Evolutionary conservation across 192 early-diverging fungal genomes (phyloP).

Genomic region (Gamsiella multidivaricata): DNA sequence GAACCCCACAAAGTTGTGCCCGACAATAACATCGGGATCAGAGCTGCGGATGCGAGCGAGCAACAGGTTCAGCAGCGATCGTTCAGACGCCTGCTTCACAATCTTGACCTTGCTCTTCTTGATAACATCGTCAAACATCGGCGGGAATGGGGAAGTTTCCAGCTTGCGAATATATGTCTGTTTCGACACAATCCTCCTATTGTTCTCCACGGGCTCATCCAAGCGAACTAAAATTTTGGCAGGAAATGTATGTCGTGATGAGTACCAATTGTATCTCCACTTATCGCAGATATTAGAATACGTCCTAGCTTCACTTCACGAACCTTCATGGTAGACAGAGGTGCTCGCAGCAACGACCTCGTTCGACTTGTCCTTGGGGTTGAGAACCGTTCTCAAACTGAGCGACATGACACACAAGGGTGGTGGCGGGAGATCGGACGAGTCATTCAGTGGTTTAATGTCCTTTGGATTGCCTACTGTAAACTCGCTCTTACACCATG

Average conservation of each 20-base stretch:
- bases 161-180: conserved; percentile 81
- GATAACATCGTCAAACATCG: conserved; percentile 74
- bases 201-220: conserved; percentile 61
- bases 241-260: neutral
- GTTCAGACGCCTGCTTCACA: conserved; percentile 75
- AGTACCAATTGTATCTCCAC: neutral
- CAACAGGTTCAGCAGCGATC: conserved; percentile 82
- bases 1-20: conserved; percentile 97
- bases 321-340: conserved; percentile 79
- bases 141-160: conserved; percentile 77
- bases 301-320: neutral
- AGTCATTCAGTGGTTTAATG: conserved; percentile 69
- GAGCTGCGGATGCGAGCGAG: conserved; percentile 74
- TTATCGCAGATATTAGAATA: neutral
- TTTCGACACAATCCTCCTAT: conserved; percentile 43
- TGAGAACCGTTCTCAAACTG: conserved; percentile 85
- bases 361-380: conserved; percentile 82
- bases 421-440: conserved; percentile 66
- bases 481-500: conserved; percentile 91
- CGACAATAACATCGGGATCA: conserved; percentile 95
- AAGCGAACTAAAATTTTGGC: conserved; percentile 54
- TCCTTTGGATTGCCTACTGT: conserved; percentile 76
- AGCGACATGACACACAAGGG: conserved; percentile 89
- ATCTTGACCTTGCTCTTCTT: conserved; percentile 62
- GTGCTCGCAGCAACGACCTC: conserved; percentile 88